phyloP scores from a whole-genome alignment of 306 rosid species.

The Acacia acuminata region DNA sequence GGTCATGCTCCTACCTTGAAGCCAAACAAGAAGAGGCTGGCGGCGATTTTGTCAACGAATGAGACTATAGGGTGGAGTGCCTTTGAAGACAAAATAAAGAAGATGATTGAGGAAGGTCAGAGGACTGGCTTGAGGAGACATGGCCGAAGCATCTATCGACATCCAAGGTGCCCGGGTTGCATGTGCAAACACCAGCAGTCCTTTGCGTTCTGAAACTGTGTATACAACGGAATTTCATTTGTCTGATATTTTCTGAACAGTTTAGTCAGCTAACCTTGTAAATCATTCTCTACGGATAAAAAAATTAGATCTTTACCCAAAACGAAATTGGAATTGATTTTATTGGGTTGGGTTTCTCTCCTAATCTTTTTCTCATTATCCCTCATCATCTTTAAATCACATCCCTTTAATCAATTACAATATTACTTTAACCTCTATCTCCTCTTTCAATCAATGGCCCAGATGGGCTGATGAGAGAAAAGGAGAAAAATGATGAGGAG shows the following conservation, averaged over 20 bases:
- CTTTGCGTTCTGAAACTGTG: neutral
- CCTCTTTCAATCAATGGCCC: too few relatives aligned
- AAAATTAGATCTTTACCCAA: neutral
- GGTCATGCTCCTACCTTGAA: slow-evolving; percentile 73
- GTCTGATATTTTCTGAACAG: neutral
- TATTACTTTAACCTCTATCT: too few relatives aligned
- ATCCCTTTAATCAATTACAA: too few relatives aligned
- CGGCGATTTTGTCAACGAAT: slow-evolving; percentile 68
- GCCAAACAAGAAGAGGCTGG: slow-evolving; percentile 91
- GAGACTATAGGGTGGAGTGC: slow-evolving; percentile 64
- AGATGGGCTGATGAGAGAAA: too few relatives aligned
- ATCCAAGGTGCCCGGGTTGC: slow-evolving; percentile 76
- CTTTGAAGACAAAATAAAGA: slow-evolving; percentile 72
- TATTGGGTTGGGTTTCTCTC: too few relatives aligned
- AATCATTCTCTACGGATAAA: neutral
- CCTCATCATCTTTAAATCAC: too few relatives aligned
- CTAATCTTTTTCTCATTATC: too few relatives aligned
- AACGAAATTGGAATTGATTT: neutral
- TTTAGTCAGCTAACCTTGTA: neutral
- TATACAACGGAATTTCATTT: slow-evolving; percentile 5
- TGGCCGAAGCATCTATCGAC: slow-evolving; percentile 85
- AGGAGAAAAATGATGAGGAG: too few relatives aligned
- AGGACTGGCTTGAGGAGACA: slow-evolving; percentile 52
- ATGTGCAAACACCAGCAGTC: slow-evolving; percentile 70
- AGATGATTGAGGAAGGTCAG: slow-evolving; percentile 90